Evolutionary conservation across 1,139 yeast species (phyloP).

Genomic region (Zhuliangozyma blackwelliae): DNA sequence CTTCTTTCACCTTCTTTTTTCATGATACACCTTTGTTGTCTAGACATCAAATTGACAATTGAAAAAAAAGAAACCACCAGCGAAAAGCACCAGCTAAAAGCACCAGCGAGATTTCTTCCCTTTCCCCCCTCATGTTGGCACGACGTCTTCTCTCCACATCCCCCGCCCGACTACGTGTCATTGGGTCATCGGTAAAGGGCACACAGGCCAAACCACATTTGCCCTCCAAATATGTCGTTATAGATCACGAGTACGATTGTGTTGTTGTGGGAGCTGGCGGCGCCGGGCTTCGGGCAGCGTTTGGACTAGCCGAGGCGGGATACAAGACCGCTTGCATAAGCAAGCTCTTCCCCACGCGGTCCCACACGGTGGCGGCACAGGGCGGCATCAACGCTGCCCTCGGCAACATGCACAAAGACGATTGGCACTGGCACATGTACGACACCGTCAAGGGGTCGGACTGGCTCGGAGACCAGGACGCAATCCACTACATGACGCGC

Average conservation of each 20-base stretch:
- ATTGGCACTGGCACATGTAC: conserved; percentile 99
- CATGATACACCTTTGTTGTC: too few relatives aligned
- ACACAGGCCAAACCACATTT: conserved; percentile 45
- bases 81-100: too few relatives aligned
- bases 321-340: conserved; percentile 96
- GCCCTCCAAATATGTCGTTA: conserved; percentile 78
- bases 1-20: too few relatives aligned
- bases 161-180: too few relatives aligned
- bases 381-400: conserved; percentile 99
- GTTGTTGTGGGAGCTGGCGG: conserved; percentile 99
- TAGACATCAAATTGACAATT: too few relatives aligned
- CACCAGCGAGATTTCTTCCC: too few relatives aligned
- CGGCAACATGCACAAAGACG: conserved; percentile 95
- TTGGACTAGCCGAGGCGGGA: conserved; percentile 95
- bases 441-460: conserved; percentile 99
- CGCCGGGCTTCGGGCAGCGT: conserved; percentile 97
- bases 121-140: too few relatives aligned
- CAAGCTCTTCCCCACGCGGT: conserved; percentile 95
- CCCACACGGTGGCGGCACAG: conserved; percentile 98
- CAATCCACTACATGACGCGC: conserved; percentile 97
- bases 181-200: conserved; percentile 11
- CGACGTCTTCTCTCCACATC: too few relatives aligned
- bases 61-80: too few relatives aligned
- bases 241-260: conserved; percentile 97
- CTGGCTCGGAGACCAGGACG: conserved; percentile 99